Evolutionary conservation across 2,329 filamentous ascomycete genomes (phyloP), one percentile per base, ranked within the genome.

Genomic region (Corynespora cassiicola): DNA sequence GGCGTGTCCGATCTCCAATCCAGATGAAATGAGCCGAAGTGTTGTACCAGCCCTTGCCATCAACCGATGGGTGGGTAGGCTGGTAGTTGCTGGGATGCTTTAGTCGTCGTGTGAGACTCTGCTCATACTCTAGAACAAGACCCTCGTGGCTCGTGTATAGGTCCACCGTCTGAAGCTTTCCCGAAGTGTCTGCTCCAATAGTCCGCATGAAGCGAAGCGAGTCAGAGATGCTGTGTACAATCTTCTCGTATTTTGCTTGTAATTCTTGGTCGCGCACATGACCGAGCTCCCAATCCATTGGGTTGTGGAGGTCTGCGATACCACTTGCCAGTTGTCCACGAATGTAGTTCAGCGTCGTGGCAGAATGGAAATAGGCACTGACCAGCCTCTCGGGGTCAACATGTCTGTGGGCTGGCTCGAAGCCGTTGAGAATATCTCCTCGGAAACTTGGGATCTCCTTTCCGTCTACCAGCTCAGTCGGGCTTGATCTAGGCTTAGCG

Each of bases 11-110:
- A 70, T 99, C 94, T 37, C 94, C 94, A 57, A 99, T 95, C 94
- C 94, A 99, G 66, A 99, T 80, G 75, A 99, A 97, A 67, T 99
- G 94, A 0, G 90, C 89, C 4, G 90, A 95, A 0, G 92, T 97
- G 71, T 96, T 87, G 74, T 95, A 97, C 79, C 88, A 95, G 59
- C 85, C 84, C 59, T 81, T 81, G 11, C 69, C 65, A 33, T 71
- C 66, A 5, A 58, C 43, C 1, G 60, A 65, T 6, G 43, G 32
- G 1, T 45, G 46, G 3, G 35, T 55, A 50, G 45, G 60, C 45
- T 17, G 65, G 57, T 67, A 69, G 43, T 74, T 74, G 25, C 71
- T 65, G 2, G 87, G 86, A 52, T 83, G 81, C 47, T 82, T 85
- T 41, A 95, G 78, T 15, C 83, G 76, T 7, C 94, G 80, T 2